Conservation (phyloP, 176 grass and related monocot species). For the Raddia distichophylla region DNA sequence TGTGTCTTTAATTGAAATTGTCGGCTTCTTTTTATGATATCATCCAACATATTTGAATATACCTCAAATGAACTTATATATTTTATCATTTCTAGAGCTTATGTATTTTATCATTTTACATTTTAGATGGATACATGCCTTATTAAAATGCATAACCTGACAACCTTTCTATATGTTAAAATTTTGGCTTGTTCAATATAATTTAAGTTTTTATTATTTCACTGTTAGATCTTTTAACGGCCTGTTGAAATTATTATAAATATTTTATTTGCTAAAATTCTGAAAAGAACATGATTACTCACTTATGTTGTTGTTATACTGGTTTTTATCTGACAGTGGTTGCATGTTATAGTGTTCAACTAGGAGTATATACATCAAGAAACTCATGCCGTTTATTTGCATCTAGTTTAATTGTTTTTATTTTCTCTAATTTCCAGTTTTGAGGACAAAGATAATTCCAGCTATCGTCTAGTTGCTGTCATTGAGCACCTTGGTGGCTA, state of each 20-base stretch:
- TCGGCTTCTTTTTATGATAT: background rate
- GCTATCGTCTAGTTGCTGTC: constrained; percentile 48
- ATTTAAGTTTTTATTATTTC: background rate
- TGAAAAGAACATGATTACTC: background rate
- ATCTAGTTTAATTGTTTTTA: background rate
- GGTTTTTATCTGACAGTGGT: background rate
- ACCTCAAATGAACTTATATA: background rate
- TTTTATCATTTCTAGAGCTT: background rate
- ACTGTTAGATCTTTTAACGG: background rate
- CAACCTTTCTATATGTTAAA: background rate
- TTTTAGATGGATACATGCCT: background rate
- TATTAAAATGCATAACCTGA: background rate
- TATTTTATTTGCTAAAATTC: background rate
- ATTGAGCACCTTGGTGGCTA: constrained; percentile 48
- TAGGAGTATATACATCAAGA: background rate
- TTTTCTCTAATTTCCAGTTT: background rate
- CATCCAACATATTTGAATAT: background rate
- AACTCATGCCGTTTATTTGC: constrained; percentile 24
- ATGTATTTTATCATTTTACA: no score
- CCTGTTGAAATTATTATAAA: constrained; percentile 12
- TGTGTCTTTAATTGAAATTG: no score
- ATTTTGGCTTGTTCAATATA: background rate
- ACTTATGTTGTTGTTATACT: background rate
- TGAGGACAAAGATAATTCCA: constrained; percentile 16
- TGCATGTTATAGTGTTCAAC: constrained; percentile 24